Conservation (phyloP, 1,284 basidiomycete species). For the Sporisorium sorghi region DNA sequence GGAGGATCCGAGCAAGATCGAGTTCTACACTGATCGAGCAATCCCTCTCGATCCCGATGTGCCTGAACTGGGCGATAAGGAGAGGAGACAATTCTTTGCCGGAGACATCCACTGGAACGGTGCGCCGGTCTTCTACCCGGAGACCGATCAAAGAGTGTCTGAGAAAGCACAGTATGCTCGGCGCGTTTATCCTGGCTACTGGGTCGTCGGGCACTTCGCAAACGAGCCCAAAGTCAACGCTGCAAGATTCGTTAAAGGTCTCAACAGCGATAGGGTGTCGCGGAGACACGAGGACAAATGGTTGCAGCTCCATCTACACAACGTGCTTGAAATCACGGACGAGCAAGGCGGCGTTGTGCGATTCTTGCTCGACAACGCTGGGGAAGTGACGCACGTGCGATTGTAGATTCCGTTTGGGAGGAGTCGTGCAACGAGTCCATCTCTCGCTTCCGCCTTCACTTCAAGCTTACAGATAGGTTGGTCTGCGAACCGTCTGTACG, state of each 20-base stretch:
- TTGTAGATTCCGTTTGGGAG: neutral
- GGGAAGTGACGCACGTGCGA: neutral
- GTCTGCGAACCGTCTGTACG: neutral
- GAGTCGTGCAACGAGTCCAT: neutral
- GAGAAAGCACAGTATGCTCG: neutral
- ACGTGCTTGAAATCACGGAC: constrained; percentile 1
- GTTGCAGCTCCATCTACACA: neutral
- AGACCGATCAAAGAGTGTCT: neutral
- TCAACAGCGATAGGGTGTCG: no score
- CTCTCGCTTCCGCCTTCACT: no score
- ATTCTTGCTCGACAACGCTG: constrained; percentile 4
- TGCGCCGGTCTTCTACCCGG: constrained; percentile 7
- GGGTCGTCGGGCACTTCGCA: neutral
- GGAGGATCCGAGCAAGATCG: neutral
- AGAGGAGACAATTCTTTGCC: constrained; percentile 3
- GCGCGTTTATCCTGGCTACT: constrained; percentile 4
- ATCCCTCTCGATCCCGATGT: no score
- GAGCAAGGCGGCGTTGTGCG: neutral
- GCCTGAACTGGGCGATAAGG: no score
- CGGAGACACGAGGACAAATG: no score
- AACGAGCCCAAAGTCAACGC: no score
- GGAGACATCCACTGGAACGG: constrained; percentile 4
- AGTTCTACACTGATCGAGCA: neutral
- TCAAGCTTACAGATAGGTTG: neutral
- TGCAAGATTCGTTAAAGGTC: neutral